Base-by-base conservation (phyloP, 495 filamentous ascomycete species). In the Lichenothelia convexa region DNA sequence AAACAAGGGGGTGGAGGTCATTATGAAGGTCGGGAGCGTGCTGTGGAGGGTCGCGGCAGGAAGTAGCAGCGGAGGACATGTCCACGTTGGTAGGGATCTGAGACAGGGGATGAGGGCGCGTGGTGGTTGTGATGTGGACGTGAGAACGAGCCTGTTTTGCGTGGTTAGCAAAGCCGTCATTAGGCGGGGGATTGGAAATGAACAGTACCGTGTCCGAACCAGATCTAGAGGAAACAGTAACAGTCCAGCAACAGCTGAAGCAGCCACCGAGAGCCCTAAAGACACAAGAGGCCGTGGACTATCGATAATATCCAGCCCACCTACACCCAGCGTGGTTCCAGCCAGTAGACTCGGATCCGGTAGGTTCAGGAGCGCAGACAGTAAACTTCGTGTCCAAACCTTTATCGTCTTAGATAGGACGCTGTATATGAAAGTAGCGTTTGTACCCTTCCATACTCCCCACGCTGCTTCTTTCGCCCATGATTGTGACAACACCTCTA, bases 371-470 rank as follows among this genome's bases (percentile, higher is more conserved):
- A 93, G 61, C 2, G 85, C 84, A 16, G 82, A 76, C 3, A 94
- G 64, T 2, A 92, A 63, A 44, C 78, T 79, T 34, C 83, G 73
- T 9, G 83, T 78, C 69, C 86, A 94, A 41, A 74, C 78, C 50
- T 89, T 84, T 3, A 89, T 54, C 2, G 85, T 75, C n/a, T 78
- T 80, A 20, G 80, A 66, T n/a, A 92, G 69, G 20, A 89, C 63
- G 1, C 73, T 75, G 58, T 93, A 84, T 35, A 94, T 65, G 44
- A 92, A 93, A 0, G 82, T 86, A n/a, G 78, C 65, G 48, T 92
- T 93, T 21, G 81, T 75, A 18, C 77, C 83, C 60, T 94, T 94
- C 85, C 86, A 97, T 0, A 93, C 73, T 4, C 89, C 91, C 65
- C 79, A 84, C 5, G 77, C 76, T 5, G 81, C 80, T 52, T 91